phyloP scores from a whole-genome alignment of 768 basidiomycete species.

The Russula brevipes region DNA sequence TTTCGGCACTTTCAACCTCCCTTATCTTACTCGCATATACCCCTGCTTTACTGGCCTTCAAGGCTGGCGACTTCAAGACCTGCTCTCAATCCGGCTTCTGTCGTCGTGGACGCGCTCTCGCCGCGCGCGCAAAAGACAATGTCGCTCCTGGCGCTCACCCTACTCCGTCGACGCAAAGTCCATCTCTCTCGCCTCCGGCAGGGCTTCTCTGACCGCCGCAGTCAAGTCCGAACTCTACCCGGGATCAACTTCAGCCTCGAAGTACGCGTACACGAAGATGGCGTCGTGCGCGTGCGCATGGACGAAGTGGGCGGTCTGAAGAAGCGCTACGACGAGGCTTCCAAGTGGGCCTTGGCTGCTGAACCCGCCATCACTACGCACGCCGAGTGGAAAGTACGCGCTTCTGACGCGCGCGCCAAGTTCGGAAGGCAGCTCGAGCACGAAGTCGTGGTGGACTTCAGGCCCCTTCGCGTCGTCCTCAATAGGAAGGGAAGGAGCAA shows the following conservation, averaged over 20 bases:
- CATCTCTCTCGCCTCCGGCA: constrained; percentile 46
- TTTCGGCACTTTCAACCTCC: constrained; percentile 7
- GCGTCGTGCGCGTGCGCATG: constrained; percentile 87
- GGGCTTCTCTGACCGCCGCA: constrained; percentile 65
- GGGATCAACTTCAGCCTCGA: constrained; percentile 73
- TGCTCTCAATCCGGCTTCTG: constrained; percentile 96
- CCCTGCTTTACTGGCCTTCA: constrained; percentile 50
- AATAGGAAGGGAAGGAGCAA: constrained; percentile 73
- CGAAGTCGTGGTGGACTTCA: constrained; percentile 64
- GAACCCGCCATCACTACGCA: constrained; percentile 61
- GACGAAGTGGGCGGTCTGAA: constrained; percentile 77
- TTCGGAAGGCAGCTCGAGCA: constrained; percentile 62
- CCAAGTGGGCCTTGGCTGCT: constrained; percentile 77
- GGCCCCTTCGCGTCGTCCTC: constrained; percentile 72
- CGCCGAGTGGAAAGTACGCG: constrained; percentile 60
- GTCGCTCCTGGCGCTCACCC: constrained; percentile 71
- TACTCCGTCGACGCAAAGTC: constrained; percentile 67
- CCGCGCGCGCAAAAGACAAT: constrained; percentile 60
- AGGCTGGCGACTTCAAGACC: constrained; percentile 86
- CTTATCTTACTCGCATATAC: constrained; percentile 34
- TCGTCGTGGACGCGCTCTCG: constrained; percentile 80
- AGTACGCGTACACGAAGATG: constrained; percentile 79
- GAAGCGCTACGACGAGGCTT: constrained; percentile 89
- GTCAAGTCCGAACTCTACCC: constrained; percentile 82
- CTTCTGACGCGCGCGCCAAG: constrained; percentile 55